These are phyloP conservation scores for Hyphodiscus hymeniophilus DNA, from an alignment of 495 filamentous ascomycete species.

Conservation along the genomic window DNA sequence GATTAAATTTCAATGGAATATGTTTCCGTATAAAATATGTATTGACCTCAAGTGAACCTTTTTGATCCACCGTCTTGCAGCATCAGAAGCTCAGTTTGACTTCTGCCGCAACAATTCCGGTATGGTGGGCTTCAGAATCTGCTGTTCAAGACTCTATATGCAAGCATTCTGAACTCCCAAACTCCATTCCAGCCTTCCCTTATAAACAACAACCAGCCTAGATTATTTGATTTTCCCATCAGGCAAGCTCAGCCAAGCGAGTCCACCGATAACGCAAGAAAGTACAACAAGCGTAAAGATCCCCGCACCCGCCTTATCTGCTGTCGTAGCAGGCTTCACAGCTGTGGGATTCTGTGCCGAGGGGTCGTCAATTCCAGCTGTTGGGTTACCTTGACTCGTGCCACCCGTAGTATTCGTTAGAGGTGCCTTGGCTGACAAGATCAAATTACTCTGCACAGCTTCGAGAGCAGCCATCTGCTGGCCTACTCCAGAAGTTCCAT, in stretches of 20 bases:
- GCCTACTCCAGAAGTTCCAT: slow-evolving; percentile 52
- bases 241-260: slow-evolving; percentile 1
- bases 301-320: slow-evolving; percentile 51
- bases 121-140: too few relatives aligned
- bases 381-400: slow-evolving; percentile 63
- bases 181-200: too few relatives aligned
- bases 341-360: slow-evolving; percentile 10
- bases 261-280: neutral
- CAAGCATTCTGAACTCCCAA: too few relatives aligned
- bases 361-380: slow-evolving; percentile 41
- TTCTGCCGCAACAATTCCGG: too few relatives aligned
- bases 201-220: too few relatives aligned
- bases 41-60: too few relatives aligned
- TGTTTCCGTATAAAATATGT: too few relatives aligned
- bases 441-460: slow-evolving; percentile 51
- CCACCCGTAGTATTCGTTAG: slow-evolving; percentile 61
- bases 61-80: too few relatives aligned
- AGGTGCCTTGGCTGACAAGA: slow-evolving; percentile 29
- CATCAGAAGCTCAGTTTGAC: too few relatives aligned
- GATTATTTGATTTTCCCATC: neutral
- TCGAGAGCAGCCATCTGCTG: slow-evolving; percentile 66
- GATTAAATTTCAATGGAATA: too few relatives aligned
- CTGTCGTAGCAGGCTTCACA: slow-evolving; percentile 31
- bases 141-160: too few relatives aligned
- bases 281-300: slow-evolving; percentile 43